Conservation (phyloP, 257 asterid species). For the Solanum pimpinellifolium region DNA sequence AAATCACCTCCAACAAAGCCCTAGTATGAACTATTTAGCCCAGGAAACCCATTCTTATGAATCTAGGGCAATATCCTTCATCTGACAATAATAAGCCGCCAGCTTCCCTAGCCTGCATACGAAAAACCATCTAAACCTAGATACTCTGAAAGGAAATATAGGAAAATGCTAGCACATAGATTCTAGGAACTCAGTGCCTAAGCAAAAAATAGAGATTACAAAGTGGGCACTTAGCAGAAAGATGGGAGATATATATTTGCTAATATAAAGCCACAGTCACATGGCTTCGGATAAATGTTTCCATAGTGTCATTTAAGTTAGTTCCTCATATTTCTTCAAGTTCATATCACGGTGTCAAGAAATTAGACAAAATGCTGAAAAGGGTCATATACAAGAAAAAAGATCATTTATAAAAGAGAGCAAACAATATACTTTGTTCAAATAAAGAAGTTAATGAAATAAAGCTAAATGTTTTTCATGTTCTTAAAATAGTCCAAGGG, state of each 20-base stretch:
- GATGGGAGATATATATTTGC: neutral
- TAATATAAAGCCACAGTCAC: neutral
- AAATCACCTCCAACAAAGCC: neutral
- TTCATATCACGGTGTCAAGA: neutral
- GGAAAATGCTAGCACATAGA: neutral
- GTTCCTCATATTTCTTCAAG: neutral
- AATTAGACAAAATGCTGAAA: neutral
- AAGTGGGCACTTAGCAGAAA: neutral
- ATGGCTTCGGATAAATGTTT: neutral
- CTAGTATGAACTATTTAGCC: neutral
- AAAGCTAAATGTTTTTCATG: neutral
- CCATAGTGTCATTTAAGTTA: neutral
- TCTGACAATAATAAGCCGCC: neutral
- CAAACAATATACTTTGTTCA: neutral
- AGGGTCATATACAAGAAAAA: neutral
- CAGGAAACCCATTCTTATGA: neutral
- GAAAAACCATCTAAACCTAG: slow-evolving; percentile 2
- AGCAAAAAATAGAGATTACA: neutral
- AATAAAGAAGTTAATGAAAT: neutral
- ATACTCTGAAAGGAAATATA: neutral
- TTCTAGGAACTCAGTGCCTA: neutral
- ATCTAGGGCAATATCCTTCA: slow-evolving; percentile 1
- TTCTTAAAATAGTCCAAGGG: neutral
- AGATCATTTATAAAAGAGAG: neutral
- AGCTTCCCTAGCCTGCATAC: slow-evolving; percentile 1